A percentile compares a stretch with the other conserved stretches of the same genome.
These are phyloP conservation scores for Pichia inconspicua DNA, from an alignment of 1,139 yeast species.

Conservation along the genomic window DNA sequence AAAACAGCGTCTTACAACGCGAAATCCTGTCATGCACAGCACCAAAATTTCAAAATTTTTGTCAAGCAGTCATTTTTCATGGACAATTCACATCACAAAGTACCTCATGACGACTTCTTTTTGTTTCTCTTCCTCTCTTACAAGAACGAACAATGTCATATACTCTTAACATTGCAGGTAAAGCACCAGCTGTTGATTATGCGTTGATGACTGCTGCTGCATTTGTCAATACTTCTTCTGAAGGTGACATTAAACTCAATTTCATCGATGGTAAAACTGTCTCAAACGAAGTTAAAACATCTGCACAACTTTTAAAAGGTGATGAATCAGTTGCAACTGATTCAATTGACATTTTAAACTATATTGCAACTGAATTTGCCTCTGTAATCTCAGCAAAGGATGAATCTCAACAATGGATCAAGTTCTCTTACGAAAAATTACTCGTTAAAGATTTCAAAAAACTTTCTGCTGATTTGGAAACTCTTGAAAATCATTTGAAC, in stretches of 20 bases:
- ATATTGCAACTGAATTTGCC: slow-evolving; percentile 43
- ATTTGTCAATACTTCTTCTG: slow-evolving; percentile 49
- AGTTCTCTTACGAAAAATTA: slow-evolving; percentile 60
- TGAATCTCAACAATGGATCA: slow-evolving; percentile 53
- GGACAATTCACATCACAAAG: no score
- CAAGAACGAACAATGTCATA: slow-evolving; percentile 18
- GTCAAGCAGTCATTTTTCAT: no score
- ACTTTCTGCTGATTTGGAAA: slow-evolving; percentile 68
- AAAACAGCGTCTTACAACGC: no score
- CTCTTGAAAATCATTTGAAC: slow-evolving; percentile 75
- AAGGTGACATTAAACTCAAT: slow-evolving; percentile 49
- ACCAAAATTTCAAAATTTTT: no score
- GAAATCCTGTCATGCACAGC: no score
- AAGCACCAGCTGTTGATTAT: slow-evolving; percentile 77
- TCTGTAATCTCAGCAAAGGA: slow-evolving; percentile 28
- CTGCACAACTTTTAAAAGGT: slow-evolving; percentile 38
- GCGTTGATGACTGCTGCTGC: slow-evolving; percentile 75
- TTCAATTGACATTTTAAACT: slow-evolving; percentile 20
- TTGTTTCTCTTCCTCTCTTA: background rate
- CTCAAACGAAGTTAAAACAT: slow-evolving; percentile 32
- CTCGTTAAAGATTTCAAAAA: slow-evolving; percentile 83
- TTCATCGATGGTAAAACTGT: slow-evolving; percentile 54
- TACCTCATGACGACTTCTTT: no score
- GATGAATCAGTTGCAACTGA: slow-evolving; percentile 29
- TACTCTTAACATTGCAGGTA: slow-evolving; percentile 66